These are phyloP conservation scores for Postia placenta DNA, from an alignment of 768 basidiomycete species.

Conservation along the genomic window DNA sequence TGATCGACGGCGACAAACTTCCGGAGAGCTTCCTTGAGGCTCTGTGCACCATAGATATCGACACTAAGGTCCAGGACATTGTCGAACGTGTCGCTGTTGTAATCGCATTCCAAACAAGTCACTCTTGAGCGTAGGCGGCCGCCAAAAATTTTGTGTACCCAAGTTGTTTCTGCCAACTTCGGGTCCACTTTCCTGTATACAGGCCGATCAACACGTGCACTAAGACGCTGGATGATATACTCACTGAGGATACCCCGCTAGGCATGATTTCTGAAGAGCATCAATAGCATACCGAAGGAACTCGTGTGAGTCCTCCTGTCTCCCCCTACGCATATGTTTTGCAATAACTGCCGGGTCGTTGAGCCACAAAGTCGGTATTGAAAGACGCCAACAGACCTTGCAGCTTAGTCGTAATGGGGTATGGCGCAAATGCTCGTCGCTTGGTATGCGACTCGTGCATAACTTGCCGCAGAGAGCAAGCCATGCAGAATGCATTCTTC, in stretches of 20 bases:
- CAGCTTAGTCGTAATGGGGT: slow-evolving; percentile 57
- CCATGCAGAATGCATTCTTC: slow-evolving; percentile 66
- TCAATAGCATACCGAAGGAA: slow-evolving; percentile 94
- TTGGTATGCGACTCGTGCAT: slow-evolving; percentile 46
- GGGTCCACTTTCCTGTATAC: slow-evolving; percentile 57
- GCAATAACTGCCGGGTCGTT: slow-evolving; percentile 61
- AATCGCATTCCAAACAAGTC: slow-evolving; percentile 69
- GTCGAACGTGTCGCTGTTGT: slow-evolving; percentile 96
- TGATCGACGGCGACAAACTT: slow-evolving; percentile 80
- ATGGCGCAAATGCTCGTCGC: slow-evolving; percentile 53
- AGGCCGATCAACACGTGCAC: not conserved
- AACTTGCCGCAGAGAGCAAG: slow-evolving; percentile 60
- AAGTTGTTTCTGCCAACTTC: slow-evolving; percentile 77
- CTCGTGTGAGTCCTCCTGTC: slow-evolving; percentile 98
- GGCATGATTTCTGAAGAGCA: slow-evolving; percentile 78
- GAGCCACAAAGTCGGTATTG: slow-evolving; percentile 2
- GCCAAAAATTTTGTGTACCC: slow-evolving; percentile 93
- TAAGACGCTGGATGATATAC: slow-evolving; percentile 23
- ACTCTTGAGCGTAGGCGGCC: slow-evolving; percentile 90
- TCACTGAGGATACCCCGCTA: slow-evolving; percentile 66
- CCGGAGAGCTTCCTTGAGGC: slow-evolving; percentile 65
- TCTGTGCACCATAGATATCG: slow-evolving; percentile 65
- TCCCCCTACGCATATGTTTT: slow-evolving; percentile 82
- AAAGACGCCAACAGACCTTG: slow-evolving; percentile 40
- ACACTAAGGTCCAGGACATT: slow-evolving; percentile 89